Percentiles rank a stretch among this genome's conserved stretches.
Conservation (phyloP, 2,329 filamentous ascomycete species). For the Cladosporium sp. region DNA sequence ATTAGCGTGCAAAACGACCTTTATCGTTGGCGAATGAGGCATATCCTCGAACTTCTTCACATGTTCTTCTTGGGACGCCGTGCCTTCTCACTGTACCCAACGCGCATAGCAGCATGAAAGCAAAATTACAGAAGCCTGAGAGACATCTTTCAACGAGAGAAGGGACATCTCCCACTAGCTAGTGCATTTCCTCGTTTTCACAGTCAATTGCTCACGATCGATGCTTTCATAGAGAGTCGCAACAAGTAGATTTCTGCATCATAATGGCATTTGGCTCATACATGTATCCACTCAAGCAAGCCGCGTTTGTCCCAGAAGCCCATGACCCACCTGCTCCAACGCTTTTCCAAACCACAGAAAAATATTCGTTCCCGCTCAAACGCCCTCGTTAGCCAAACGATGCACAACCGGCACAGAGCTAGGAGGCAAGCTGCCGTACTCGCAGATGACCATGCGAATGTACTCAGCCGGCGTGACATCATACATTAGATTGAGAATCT, state of each 20-base stretch:
- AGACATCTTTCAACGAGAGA: too few species aligned
- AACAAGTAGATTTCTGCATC: not conserved
- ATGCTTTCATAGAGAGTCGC: not conserved
- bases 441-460: constrained; percentile 85
- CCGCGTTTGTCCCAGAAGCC: not conserved
- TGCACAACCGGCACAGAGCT: constrained; percentile 80
- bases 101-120: too few species aligned
- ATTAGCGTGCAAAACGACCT: not conserved
- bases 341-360: not conserved
- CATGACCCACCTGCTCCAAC: not conserved
- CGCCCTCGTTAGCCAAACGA: constrained; percentile 46
- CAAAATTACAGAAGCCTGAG: too few species aligned
- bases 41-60: too few species aligned
- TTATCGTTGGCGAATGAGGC: not conserved
- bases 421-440: constrained; percentile 83
- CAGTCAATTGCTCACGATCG: not conserved
- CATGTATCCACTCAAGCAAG: not conserved
- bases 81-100: too few species aligned
- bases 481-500: constrained; percentile 77
- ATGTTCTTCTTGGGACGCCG: too few species aligned
- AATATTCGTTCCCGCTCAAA: not conserved
- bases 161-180: too few species aligned
- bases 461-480: constrained; percentile 88
- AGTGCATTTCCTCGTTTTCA: not conserved
- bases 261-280: constrained; percentile 10